Evolutionary conservation across 2,329 filamentous ascomycete genomes (phyloP), one percentile per base, ranked within the genome.

Genomic region (Fusarium mexicanum): DNA sequence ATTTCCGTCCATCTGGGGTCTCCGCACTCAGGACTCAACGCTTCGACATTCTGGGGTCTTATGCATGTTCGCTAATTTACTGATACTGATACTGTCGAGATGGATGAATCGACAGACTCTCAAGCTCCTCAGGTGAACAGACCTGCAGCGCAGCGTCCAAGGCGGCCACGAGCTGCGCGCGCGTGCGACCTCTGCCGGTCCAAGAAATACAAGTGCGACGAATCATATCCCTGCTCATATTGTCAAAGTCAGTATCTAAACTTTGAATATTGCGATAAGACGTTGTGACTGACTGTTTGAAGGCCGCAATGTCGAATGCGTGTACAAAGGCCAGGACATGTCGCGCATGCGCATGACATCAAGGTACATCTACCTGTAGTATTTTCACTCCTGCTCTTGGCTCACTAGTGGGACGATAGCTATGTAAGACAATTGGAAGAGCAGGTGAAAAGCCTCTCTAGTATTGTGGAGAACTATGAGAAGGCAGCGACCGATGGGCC

Each of bases 131-230:
- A 16, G 18, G 16, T 5, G 29, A 51, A n/a, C 6, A 35, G 43
- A 13, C 22, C 55, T 5, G 18, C 55, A 29, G 20, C 29, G 10
- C 55, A 37, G 33, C 41, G 55, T 18, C 20, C 40, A 12, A 22
- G 55, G 33, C 55, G 55, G 1, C 53, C 53, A 24, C 2, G 53
- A 57, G 53, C 53, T 31, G 53, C 53, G 3, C 53, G 53, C 26
- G 53, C 53, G 3, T 57, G 53, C 53, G 53, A 57, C 16, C 37
- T 57, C 9, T 57, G 53, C 3, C 37, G 53, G 2, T 57, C 53
- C 38, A 57, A 57, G 26, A 57, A 57, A 24, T 57, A 57, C 53
- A 57, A 57, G 11, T 57, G 53, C 33, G 55, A 59, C 14, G 55
- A 59, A 5, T 59, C 31, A 10, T 59, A 59, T 37, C 55, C 41